phyloP scores from a whole-genome alignment of 2,329 filamentous ascomycete genomes.

The Shiraia sp. region DNA sequence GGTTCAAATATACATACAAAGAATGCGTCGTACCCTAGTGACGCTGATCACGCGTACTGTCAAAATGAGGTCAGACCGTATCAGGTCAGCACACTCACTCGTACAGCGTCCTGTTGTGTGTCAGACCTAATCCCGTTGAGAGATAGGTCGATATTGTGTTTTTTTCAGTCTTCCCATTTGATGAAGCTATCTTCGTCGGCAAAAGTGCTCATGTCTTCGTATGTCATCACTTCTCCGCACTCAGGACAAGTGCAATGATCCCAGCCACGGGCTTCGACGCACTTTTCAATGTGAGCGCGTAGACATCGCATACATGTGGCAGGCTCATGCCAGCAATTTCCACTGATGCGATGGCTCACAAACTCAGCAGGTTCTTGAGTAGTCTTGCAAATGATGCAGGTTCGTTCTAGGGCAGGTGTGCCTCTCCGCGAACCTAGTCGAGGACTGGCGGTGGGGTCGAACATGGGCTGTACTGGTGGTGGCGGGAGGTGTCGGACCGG shows the following conservation, averaged over 20 bases:
- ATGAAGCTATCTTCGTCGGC: constrained; percentile 11
- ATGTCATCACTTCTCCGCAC: constrained; percentile 29
- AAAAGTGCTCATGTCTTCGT: constrained; percentile 31
- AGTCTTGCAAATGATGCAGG: constrained; percentile 35
- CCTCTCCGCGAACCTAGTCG: constrained; percentile 17
- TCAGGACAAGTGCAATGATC: constrained; percentile 33
- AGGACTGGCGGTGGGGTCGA: constrained; percentile 6
- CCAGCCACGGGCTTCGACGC: constrained; percentile 20
- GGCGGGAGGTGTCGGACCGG: constrained; percentile 15
- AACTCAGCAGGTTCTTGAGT: constrained; percentile 23
- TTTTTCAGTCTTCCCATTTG: constrained; percentile 2
- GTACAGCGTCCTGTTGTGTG: too few relatives aligned
- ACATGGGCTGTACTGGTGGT: constrained; percentile 1
- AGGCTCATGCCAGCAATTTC: constrained; percentile 33
- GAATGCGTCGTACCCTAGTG: too few relatives aligned
- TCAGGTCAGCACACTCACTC: too few relatives aligned
- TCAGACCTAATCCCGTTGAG: not conserved
- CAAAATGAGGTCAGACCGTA: too few relatives aligned
- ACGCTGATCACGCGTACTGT: too few relatives aligned
- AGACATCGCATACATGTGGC: constrained; percentile 33
- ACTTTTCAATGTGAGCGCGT: constrained; percentile 28
- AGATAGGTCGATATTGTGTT: not conserved
- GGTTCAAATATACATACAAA: too few relatives aligned
- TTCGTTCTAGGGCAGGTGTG: constrained; percentile 22
- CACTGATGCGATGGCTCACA: constrained; percentile 23